Base-by-base conservation (phyloP, 2,329 filamentous ascomycete genomes). In the Fusarium gaditjirri region DNA sequence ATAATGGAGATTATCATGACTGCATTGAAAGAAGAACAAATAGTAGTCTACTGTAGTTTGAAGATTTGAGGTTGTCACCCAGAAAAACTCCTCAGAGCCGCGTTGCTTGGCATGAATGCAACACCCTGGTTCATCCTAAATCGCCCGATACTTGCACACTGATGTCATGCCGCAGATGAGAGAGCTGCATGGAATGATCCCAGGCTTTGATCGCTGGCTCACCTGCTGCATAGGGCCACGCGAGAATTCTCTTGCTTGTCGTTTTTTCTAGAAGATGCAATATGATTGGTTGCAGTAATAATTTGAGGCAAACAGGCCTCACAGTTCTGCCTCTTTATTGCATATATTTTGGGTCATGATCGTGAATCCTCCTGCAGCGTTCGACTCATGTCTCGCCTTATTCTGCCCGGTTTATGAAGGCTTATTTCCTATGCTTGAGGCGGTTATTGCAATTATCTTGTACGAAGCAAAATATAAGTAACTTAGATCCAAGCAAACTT, bases 361-460 rank as follows among this genome's bases (percentile, higher is more conserved):
- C 36, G 56, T 68, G 56, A 63, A 61, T 68, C 49, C 57, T 68
- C 54, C 64, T 68, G 65, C 54, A 61, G 27, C 25, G 39, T 42
- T 41, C 39, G 65, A 68, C 62, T 68, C 65, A 68, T 68, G 63
- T 14, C 23, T 42, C 46, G 44, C 31, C 21, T 43, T 44, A 35
- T 46, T 29, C 55, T 64, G 55, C 61, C 39, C n/a, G 50, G 58
- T 63, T 65, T 41, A 41, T 46, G 23, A 33, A 47, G 59, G 31
- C 27, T 17, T 38, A 27, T 35, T 36, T 43, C 29, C 39, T 16
- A 25, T 23, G 29, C 17, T 43, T 55, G 29, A 55, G 19, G 25
- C 25, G 27, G 31, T 55, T 29, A 13, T 33, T 43, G 49, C 36
- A 33, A 33, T 33, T 23, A 43, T 42, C 29, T n/a, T 21, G 11